Evolutionary conservation across 305 asterid genomes (phyloP).

Genomic region (Plantago coronopus): DNA sequence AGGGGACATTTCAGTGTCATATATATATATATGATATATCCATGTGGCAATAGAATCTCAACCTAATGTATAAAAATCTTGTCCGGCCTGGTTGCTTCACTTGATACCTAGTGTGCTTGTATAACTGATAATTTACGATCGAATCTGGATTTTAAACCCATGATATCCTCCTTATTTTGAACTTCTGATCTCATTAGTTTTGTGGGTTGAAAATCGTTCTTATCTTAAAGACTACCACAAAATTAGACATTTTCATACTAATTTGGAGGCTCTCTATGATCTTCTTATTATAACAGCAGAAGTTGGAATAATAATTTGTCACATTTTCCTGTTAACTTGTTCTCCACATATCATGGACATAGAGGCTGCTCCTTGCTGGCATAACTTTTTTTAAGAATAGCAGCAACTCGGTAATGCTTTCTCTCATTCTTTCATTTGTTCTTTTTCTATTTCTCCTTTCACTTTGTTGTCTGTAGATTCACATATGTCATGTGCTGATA

Average conservation of each 20-base stretch:
- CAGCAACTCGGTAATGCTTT: neutral
- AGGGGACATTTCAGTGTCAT: neutral
- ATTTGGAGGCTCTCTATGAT: neutral
- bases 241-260: no score
- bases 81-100: neutral
- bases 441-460: neutral
- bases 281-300: neutral
- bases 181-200: neutral
- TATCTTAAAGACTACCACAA: neutral
- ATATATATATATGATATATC: no score
- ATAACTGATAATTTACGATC: neutral
- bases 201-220: no score
- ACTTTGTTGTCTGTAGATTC: neutral
- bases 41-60: neutral
- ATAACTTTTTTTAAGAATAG: conserved; percentile 12
- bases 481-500: neutral
- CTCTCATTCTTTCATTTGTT: neutral
- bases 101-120: neutral
- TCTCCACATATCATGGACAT: neutral
- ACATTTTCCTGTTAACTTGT: neutral
- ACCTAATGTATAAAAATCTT: neutral
- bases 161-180: neutral
- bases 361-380: neutral
- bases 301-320: neutral
- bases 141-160: neutral